Conservation (phyloP, 2,329 filamentous ascomycete species). For the Hortaea werneckii region DNA sequence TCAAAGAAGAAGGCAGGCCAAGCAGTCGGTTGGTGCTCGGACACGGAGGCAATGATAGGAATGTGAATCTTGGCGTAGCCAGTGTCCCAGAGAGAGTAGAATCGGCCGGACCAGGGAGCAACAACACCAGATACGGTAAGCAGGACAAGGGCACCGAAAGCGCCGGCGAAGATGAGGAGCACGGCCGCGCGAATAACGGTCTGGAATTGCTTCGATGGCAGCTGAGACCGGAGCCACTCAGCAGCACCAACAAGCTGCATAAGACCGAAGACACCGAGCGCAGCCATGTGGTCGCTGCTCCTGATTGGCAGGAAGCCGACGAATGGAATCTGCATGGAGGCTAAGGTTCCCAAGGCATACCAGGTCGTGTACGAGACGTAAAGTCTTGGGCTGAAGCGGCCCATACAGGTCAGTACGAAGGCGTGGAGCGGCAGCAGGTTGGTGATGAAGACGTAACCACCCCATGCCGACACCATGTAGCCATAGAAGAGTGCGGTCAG, state of each 20-base stretch:
- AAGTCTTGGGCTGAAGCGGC: conserved; percentile 81
- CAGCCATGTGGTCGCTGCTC: conserved; percentile 97
- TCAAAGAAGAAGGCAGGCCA: conserved; percentile 99
- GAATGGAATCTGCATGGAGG: conserved; percentile 98
- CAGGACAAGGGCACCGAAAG: conserved; percentile 66
- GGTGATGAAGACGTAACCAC: conserved; percentile 99
- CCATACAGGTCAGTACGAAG: conserved; percentile 93
- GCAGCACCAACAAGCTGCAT: conserved; percentile 88
- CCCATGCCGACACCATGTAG: conserved; percentile 99
- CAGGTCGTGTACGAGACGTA: conserved; percentile 97
- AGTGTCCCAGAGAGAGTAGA: conserved; percentile 99
- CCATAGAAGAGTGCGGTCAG: conserved; percentile 94
- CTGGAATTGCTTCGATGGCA: conserved; percentile 89
- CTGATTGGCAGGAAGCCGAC: conserved; percentile 94
- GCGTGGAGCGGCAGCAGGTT: conserved; percentile 90
- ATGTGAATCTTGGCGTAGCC: conserved; percentile 99
- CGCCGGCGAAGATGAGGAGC: conserved; percentile 61
- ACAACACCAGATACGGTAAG: conserved; percentile 81
- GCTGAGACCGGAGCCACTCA: conserved; percentile 77
- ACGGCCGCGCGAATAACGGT: conserved; percentile 72
- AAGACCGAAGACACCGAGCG: conserved; percentile 88
- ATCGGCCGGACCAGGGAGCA: conserved; percentile 94
- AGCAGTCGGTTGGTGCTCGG: conserved; percentile 95
- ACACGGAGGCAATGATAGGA: conserved; percentile 98
- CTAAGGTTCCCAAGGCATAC: conserved; percentile 91